Base-by-base conservation (phyloP, 2,329 filamentous ascomycete genomes). In the Beauveria rudraprayagi region DNA sequence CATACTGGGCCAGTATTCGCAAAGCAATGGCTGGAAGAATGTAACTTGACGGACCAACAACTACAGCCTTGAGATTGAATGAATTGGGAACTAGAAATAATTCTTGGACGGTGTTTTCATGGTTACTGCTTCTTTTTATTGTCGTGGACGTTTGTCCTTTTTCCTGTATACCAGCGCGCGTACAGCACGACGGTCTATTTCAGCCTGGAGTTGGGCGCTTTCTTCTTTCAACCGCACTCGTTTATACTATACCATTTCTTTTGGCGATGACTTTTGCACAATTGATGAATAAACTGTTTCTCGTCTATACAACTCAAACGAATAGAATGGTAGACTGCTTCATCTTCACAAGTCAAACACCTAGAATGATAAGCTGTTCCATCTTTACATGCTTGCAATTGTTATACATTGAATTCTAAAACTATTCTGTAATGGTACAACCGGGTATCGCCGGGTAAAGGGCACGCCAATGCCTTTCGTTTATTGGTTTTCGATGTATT, bases 1-100 rank as follows among this genome's bases (percentile, higher is more conserved):
- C 83, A 17, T 88, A 87, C 68, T 87, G 83, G 79, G 75, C 80
- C 14, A 83, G 82, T 66, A 76, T 86, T 50, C 78, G 76, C 61
- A 84, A 84, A 67, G 78, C 80, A 17, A 77, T 78, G 60, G 70
- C 69, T 40, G 68, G 67, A 24, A 69, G 69, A 61, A 69, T 68
- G 63, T 72, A 63, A 70, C 9, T 30, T 11, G 22, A 57, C 34
- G 40, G 58, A 16, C 14, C 9, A 41, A 9, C 16, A 30, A 19
- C 34, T 30, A 51, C 46, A 28, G 30, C 11, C 26, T 41, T 40
- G 19, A 44, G 44, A 46, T 48, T 59, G 41, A 56, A 55, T 44
- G 41, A 53, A 54, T 50, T 61, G 43, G 51, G 24, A 30, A 61
- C 26, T 59, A 59, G 52, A 52, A 30, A 59, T 59, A 52, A 30